Evolutionary conservation across 2,329 filamentous ascomycete species (phyloP).

Genomic region (Cadophora gregata): DNA sequence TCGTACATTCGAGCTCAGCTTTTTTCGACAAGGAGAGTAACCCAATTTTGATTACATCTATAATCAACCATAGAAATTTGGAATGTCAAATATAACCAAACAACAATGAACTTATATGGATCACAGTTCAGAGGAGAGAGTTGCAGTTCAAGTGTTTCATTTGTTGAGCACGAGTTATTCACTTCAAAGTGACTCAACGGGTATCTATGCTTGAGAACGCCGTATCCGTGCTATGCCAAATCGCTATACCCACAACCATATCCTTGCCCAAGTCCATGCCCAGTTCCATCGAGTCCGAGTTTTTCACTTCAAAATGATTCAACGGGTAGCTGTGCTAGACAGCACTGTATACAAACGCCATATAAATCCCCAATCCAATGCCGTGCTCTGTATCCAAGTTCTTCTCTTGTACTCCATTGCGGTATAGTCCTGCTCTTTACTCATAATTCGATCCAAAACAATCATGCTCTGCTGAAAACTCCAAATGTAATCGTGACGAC

Average conservation of each 20-base stretch:
- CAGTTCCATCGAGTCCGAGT: slow-evolving; percentile 5
- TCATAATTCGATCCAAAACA: not conserved
- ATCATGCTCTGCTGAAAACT: not conserved
- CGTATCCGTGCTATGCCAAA: not conserved
- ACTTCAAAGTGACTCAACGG: slow-evolving; percentile 11
- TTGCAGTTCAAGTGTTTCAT: not conserved
- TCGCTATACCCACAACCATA: not conserved
- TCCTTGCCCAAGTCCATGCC: not conserved
- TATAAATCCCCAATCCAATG: not conserved
- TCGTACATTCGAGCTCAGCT: no score
- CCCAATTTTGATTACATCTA: no score
- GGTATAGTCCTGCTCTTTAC: not conserved
- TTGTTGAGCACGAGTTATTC: slow-evolving; percentile 14
- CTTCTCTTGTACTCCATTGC: not conserved
- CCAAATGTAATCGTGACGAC: not conserved
- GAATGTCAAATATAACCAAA: not conserved
- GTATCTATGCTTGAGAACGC: slow-evolving; percentile 11
- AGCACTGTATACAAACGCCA: not conserved
- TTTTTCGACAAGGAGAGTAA: no score
- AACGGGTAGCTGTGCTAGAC: slow-evolving; percentile 8
- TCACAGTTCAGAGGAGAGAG: not conserved
- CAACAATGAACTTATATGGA: not conserved
- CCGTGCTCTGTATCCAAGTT: not conserved
- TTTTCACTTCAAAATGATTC: slow-evolving; percentile 10
- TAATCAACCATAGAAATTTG: no score